A percentile compares a stretch with the other conserved stretches of the same genome.
Conservation (phyloP, 1,284 basidiomycete species). For the Cryptococcus sp. region DNA sequence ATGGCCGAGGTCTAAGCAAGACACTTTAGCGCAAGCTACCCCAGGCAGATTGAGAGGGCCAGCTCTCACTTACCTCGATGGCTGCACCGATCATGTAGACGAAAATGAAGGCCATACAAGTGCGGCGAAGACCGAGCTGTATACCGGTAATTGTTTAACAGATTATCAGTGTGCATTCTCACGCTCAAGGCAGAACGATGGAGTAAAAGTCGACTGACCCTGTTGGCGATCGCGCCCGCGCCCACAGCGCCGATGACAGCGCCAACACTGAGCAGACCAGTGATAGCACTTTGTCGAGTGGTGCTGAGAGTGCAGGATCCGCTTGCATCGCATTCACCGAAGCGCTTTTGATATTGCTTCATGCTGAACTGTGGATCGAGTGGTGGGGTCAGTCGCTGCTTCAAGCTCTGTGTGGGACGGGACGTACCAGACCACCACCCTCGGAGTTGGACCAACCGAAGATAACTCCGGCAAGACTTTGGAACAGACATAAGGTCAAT, state of each 20-base stretch:
- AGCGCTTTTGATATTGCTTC: conserved; percentile 26
- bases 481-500: conserved; percentile 44
- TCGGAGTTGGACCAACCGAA: conserved; percentile 46
- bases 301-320: conserved; percentile 33
- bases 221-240: conserved; percentile 41
- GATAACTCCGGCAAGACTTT: conserved; percentile 45
- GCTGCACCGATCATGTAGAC: conserved; percentile 53
- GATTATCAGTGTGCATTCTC: background rate
- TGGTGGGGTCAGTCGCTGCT: background rate
- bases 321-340: conserved; percentile 30
- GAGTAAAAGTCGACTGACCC: conserved; percentile 22
- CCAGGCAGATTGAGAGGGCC: background rate
- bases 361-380: conserved; percentile 31
- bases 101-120: conserved; percentile 50
- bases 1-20: conserved; percentile 34
- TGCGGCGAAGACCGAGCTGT: conserved; percentile 45
- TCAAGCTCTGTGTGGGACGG: too few species aligned
- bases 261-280: conserved; percentile 50
- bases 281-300: conserved; percentile 46
- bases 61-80: conserved; percentile 43
- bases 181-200: background rate
- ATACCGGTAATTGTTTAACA: conserved; percentile 3
- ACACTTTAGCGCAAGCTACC: background rate
- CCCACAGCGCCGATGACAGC: conserved; percentile 50
- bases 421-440: conserved; percentile 37